These are phyloP conservation scores for Epichloe gansuensis DNA, from an alignment of 2,329 filamentous ascomycete species.

Conservation along the genomic window DNA sequence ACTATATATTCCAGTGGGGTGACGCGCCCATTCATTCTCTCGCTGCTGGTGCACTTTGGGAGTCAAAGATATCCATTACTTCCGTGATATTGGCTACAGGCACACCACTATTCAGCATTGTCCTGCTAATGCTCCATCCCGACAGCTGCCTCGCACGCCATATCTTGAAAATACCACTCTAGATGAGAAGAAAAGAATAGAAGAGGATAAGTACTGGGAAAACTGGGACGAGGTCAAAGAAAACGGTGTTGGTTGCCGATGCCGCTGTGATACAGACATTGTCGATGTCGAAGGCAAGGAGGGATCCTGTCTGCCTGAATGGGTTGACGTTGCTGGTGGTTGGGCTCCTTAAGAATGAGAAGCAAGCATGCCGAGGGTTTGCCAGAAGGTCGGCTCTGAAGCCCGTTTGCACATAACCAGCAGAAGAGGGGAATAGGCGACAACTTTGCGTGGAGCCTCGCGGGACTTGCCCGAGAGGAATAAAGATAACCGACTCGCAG, in stretches of 20 bases:
- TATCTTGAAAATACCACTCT: conserved; percentile 71
- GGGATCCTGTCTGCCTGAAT: conserved; percentile 87
- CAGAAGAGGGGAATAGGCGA: background rate
- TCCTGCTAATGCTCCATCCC: conserved; percentile 82
- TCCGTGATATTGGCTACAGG: conserved; percentile 95
- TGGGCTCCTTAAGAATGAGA: conserved; percentile 49
- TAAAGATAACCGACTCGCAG: background rate
- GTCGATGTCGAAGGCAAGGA: conserved; percentile 96
- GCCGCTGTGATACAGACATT: conserved; percentile 93
- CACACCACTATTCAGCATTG: conserved; percentile 99
- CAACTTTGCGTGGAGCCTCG: background rate
- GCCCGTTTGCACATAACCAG: background rate
- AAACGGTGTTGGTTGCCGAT: conserved; percentile 93
- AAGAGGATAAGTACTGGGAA: conserved; percentile 96
- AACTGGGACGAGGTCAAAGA: conserved; percentile 77
- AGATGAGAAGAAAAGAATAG: conserved; percentile 71
- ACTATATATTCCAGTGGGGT: conserved; percentile 61
- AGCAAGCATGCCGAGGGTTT: background rate
- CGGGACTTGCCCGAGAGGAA: background rate
- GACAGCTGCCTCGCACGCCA: conserved; percentile 69
- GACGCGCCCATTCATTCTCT: conserved; percentile 97
- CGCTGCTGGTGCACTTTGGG: conserved; percentile 73
- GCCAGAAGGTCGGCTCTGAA: background rate
- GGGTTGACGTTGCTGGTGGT: conserved; percentile 93
- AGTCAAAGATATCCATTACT: conserved; percentile 86